Evolutionary conservation across 805 yeast species (phyloP).

Genomic region (Cyberlindnera galapagoensis): DNA sequence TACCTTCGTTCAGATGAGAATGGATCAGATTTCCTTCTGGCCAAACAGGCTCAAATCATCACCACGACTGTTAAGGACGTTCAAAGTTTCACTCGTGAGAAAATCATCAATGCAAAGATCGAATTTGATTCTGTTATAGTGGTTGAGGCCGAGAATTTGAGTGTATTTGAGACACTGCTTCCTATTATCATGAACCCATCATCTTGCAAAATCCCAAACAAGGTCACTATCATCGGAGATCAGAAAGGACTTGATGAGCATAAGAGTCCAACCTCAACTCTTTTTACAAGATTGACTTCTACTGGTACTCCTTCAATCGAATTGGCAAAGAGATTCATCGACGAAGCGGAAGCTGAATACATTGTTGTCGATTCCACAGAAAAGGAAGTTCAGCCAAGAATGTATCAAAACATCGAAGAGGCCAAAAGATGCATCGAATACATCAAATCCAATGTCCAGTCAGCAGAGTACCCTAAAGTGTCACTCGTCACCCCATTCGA

Average conservation of each 20-base stretch:
- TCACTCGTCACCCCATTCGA: slow-evolving; percentile 35
- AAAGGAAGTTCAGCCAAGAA: slow-evolving; percentile 19
- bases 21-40: slow-evolving; percentile 19
- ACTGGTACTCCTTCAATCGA: too few species aligned
- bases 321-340: too few species aligned
- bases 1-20: slow-evolving; percentile 12
- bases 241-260: slow-evolving; percentile 15
- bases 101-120: background rate
- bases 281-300: too few species aligned
- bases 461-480: slow-evolving; percentile 32
- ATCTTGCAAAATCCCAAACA: slow-evolving; percentile 10
- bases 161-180: slow-evolving; percentile 27
- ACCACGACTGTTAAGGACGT: slow-evolving; percentile 22
- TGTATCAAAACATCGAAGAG: slow-evolving; percentile 35
- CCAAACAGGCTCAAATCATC: slow-evolving; percentile 25
- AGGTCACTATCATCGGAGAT: slow-evolving; percentile 33
- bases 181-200: slow-evolving; percentile 22
- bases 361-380: slow-evolving; percentile 30
- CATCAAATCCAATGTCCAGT: slow-evolving; percentile 37
- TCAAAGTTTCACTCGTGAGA: slow-evolving; percentile 8
- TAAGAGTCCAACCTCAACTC: too few species aligned
- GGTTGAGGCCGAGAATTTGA: slow-evolving; percentile 9
- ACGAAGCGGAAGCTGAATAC: slow-evolving; percentile 26
- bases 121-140: slow-evolving; percentile 4
- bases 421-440: slow-evolving; percentile 42